Percentiles rank a stretch among this genome's conserved stretches.
Conservation (phyloP, 441 rosid genomes). For the Macaranga tanarius region DNA sequence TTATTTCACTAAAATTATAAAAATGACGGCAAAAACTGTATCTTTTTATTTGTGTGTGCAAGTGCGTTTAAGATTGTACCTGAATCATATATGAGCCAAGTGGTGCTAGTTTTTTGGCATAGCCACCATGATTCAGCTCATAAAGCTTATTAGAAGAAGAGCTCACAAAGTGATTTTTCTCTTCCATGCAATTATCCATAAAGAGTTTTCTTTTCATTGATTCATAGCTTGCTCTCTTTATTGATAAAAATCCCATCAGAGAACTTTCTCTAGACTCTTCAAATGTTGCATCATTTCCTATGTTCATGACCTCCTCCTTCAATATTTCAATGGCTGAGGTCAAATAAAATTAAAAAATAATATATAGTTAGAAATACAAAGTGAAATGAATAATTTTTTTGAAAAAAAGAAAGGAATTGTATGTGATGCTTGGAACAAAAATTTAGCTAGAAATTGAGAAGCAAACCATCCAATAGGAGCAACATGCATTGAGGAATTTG, state of each 20-base stretch:
- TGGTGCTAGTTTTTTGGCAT: neutral
- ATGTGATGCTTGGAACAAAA: neutral
- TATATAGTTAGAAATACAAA: neutral
- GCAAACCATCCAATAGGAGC: conserved; percentile 27
- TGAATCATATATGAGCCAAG: neutral
- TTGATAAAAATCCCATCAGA: neutral
- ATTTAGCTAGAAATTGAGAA: neutral
- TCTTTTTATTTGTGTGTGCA: neutral
- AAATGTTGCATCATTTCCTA: neutral
- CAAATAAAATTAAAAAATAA: neutral
- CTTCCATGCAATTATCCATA: neutral
- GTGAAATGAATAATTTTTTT: no score
- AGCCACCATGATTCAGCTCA: neutral
- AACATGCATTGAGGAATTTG: conserved; percentile 25
- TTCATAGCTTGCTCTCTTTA: conserved; percentile 2
- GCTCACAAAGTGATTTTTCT: neutral
- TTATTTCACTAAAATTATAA: neutral
- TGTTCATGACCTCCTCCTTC: conserved; percentile 14
- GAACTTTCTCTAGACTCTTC: neutral
- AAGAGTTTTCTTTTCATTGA: neutral
- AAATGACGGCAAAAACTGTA: no score
- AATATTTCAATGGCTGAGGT: conserved; percentile 21
- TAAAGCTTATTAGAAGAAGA: neutral
- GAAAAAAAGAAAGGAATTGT: neutral
- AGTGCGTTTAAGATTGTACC: neutral